Evolutionary conservation across 2,329 filamentous ascomycete genomes (phyloP).

Genomic region (Neurospora crassa): DNA sequence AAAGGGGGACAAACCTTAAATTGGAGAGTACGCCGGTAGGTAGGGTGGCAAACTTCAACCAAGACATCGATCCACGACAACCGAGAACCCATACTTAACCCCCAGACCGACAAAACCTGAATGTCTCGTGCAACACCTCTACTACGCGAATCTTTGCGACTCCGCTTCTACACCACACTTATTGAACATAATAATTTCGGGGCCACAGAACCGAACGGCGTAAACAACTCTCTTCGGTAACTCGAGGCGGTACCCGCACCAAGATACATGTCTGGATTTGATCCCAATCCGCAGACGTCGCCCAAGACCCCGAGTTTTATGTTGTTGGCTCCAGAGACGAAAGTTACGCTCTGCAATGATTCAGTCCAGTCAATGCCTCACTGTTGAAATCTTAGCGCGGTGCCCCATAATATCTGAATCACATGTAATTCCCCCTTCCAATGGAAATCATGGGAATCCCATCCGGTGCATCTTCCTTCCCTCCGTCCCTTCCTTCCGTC

Average conservation of each 20-base stretch:
- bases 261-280: too few relatives aligned
- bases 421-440: too few relatives aligned
- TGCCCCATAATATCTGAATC: too few relatives aligned
- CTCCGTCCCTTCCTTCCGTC: neutral
- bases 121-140: neutral
- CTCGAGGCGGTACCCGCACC: neutral
- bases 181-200: neutral
- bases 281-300: too few relatives aligned
- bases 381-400: too few relatives aligned
- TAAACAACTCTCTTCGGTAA: neutral
- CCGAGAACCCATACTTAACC: neutral
- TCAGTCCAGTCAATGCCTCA: too few relatives aligned
- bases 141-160: neutral
- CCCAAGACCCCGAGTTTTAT: too few relatives aligned
- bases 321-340: too few relatives aligned
- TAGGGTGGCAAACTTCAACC: neutral
- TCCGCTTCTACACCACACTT: neutral
- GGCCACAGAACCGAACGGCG: neutral
- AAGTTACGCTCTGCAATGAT: too few relatives aligned
- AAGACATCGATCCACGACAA: neutral
- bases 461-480: neutral
- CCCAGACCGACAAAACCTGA: neutral
- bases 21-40: neutral
- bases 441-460: neutral
- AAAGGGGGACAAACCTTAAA: neutral